Base-by-base conservation (phyloP, 345 rosid species). In the Cardiospermum halicacabum region DNA sequence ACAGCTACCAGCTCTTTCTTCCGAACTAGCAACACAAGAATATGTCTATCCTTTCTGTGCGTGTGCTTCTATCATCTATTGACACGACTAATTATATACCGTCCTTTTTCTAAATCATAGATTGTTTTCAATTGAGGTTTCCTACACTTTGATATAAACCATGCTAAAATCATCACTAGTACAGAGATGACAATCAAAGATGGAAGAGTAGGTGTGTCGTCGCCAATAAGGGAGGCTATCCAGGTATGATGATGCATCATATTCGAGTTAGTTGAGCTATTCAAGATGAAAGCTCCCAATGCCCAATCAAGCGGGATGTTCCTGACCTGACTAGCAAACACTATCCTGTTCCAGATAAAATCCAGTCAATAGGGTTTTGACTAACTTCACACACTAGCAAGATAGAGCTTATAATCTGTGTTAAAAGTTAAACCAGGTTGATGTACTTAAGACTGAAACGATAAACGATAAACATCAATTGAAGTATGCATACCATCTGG, bases 261-360 rank as follows among this genome's bases (percentile, higher is more conserved):
- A 63, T 75, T 70, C 25, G 60, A 65, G 48, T 64, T 64, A 55
- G 73, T 51, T 40, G 73, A 71, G 71, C 81, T 85, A 36, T 80
- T 87, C 78, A 85, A 69, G 72, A 94, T 91, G 80, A 91, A 91
- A 69, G 97, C 95, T 60, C 99, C 97, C 60, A 87, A 64, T 26
- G 99, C 92, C 97, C 97, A 91, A 65, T 91, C 99, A 4, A 94
- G 91, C 10, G 96, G 95, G 65, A 80, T 77, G 58, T 80, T 81
- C 62, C 81, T 88, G 63, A 85, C 95, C 62, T 82, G 83, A 71
- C 77, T 89, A n/a, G 87, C 85, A 72, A 68, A 85, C 50, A 30
- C 62, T 28, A 89, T 77, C 83, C 96, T 88, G 86, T 67, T 74
- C 56, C 56, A 45, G 48, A 9, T 16, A 21, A 63, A 32, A 31